Evolutionary conservation across 2,329 filamentous ascomycete genomes (phyloP).

Genomic region (Ophiocordyceps camponoti-floridani): DNA sequence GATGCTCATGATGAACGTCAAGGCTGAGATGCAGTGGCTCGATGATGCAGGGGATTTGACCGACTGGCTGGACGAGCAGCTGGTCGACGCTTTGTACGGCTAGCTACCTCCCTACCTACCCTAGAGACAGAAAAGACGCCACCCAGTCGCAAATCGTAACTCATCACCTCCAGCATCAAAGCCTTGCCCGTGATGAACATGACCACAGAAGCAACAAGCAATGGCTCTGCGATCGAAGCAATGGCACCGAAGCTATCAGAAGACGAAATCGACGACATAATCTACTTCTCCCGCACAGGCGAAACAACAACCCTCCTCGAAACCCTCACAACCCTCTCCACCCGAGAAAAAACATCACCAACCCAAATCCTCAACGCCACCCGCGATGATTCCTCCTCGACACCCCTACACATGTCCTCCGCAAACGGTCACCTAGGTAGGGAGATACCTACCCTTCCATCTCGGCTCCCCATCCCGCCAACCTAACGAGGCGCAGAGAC

Average conservation of each 20-base stretch:
- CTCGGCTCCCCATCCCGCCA: not conserved
- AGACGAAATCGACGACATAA: slow-evolving; percentile 78
- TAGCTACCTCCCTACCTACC: too few species aligned
- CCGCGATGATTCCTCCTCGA: slow-evolving; percentile 59
- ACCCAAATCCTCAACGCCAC: slow-evolving; percentile 52
- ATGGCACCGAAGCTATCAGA: slow-evolving; percentile 43
- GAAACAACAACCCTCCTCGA: slow-evolving; percentile 52
- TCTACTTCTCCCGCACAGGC: slow-evolving; percentile 69
- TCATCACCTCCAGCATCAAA: too few species aligned
- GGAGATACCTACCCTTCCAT: slow-evolving; percentile 4
- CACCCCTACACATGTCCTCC: slow-evolving; percentile 78
- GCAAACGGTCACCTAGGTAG: slow-evolving; percentile 76
- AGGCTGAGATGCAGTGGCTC: slow-evolving; percentile 61
- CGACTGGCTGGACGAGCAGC: slow-evolving; percentile 25
- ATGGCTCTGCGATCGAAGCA: not conserved
- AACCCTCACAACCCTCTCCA: slow-evolving; percentile 38
- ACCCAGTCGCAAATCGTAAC: too few species aligned
- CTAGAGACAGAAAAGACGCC: too few species aligned
- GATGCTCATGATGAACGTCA: slow-evolving; percentile 58
- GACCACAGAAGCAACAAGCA: not conserved
- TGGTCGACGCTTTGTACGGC: not conserved
- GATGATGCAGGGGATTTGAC: slow-evolving; percentile 34
- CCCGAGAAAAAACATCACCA: slow-evolving; percentile 38
- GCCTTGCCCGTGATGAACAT: too few species aligned
- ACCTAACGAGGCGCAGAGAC: slow-evolving; percentile 17